A percentile compares a stretch with the other conserved stretches of the same genome.
Evolutionary conservation across 2,329 filamentous ascomycete genomes (phyloP).

Genomic region (Pyrenophora teres): DNA sequence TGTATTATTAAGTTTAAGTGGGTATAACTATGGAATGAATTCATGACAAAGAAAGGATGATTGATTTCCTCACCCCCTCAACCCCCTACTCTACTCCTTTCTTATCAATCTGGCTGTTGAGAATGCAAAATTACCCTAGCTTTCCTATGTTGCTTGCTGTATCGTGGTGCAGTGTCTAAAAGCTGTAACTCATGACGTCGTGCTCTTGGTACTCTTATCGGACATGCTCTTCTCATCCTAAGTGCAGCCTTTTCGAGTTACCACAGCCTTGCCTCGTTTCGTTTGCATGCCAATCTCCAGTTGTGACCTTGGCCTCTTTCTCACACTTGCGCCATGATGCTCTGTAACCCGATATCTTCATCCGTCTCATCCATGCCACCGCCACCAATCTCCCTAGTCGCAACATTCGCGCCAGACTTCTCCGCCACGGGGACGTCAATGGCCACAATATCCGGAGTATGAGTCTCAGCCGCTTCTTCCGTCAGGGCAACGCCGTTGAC

Average conservation of each 20-base stretch:
- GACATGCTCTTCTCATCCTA: no score
- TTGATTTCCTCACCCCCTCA: no score
- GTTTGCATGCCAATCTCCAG: neutral
- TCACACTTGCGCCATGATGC: slow-evolving; percentile 39
- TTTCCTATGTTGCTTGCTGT: no score
- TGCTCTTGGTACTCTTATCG: no score
- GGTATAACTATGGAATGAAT: no score
- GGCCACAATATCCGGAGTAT: slow-evolving; percentile 45
- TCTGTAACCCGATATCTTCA: slow-evolving; percentile 17
- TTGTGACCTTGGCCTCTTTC: neutral
- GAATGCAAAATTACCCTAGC: no score
- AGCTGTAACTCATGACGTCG: no score
- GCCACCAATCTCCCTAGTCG: neutral
- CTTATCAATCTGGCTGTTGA: no score
- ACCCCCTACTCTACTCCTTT: no score
- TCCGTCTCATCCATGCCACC: slow-evolving; percentile 7
- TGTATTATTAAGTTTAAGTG: no score
- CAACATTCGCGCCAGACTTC: neutral
- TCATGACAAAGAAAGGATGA: no score
- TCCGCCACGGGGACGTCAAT: slow-evolving; percentile 5
- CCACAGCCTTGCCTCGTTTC: neutral
- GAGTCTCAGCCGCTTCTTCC: slow-evolving; percentile 60
- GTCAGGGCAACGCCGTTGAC: slow-evolving; percentile 59
- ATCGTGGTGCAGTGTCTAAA: no score
- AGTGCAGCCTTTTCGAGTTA: neutral